Conservation (phyloP, 2,329 filamentous ascomycete genomes). For the Scytalidium lignicola region DNA sequence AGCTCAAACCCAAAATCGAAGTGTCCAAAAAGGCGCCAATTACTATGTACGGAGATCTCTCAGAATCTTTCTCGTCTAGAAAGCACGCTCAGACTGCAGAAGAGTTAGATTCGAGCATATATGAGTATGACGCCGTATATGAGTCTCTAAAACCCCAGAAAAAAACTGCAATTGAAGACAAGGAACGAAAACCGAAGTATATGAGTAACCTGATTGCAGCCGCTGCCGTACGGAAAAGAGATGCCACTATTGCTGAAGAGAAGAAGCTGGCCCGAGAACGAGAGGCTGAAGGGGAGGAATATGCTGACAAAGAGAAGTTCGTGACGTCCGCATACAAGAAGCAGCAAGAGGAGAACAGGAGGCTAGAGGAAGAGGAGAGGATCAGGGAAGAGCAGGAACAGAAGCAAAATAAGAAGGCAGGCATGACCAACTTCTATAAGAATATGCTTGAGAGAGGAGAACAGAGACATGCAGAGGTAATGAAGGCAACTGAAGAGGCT, state of each 20-base stretch:
- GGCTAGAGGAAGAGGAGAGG: conserved; percentile 67
- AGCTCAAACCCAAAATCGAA: conserved; percentile 21
- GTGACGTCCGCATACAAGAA: conserved; percentile 79
- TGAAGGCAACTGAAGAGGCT: conserved; percentile 60
- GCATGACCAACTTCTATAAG: conserved; percentile 76
- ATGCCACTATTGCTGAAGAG: conserved; percentile 73
- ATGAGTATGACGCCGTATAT: conserved; percentile 81
- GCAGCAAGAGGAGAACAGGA: conserved; percentile 70
- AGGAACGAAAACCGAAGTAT: conserved; percentile 67
- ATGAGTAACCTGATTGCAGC: conserved; percentile 70
- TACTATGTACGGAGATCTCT: conserved; percentile 59
- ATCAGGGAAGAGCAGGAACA: conserved; percentile 58
- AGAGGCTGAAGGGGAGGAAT: conserved; percentile 76
- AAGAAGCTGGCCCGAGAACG: conserved; percentile 74
- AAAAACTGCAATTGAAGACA: conserved; percentile 47
- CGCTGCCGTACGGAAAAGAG: conserved; percentile 71
- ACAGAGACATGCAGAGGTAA: conserved; percentile 60
- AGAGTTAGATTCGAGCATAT: conserved; percentile 66
- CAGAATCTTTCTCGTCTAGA: conserved; percentile 56
- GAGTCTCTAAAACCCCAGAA: conserved; percentile 67
- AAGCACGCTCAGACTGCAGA: conserved; percentile 61
- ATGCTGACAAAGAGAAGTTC: conserved; percentile 78
- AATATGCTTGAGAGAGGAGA: conserved; percentile 68
- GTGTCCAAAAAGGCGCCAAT: conserved; percentile 38
- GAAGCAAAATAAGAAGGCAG: conserved; percentile 58